Evolutionary conservation across 345 rosid species (phyloP).

Genomic region (Linum lewisii): DNA sequence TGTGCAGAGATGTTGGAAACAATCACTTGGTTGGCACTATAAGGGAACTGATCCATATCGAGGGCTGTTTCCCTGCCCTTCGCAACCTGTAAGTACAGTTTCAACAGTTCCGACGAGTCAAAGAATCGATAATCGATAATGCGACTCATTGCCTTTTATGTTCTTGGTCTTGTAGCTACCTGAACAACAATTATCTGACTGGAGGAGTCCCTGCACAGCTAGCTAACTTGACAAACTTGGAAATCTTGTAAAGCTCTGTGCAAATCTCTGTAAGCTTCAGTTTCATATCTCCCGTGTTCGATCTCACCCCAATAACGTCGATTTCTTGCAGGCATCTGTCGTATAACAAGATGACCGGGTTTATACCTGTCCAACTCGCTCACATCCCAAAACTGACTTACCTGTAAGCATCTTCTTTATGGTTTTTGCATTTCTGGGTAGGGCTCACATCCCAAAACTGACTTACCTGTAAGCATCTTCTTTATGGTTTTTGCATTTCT

Average conservation of each 20-base stretch:
- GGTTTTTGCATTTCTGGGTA: not conserved
- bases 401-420: constrained; percentile 44
- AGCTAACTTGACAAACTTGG: constrained; percentile 76
- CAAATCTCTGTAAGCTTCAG: not conserved
- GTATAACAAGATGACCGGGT: constrained; percentile 71
- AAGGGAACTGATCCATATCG: constrained; percentile 78
- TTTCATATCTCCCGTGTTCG: not conserved
- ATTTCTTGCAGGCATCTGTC: constrained; percentile 63
- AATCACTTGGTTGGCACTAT: constrained; percentile 92
- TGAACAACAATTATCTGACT: constrained; percentile 81
- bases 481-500: not conserved
- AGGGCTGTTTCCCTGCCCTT: constrained; percentile 78
- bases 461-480: constrained; percentile 63
- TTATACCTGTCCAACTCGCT: constrained; percentile 62
- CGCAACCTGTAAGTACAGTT: constrained; percentile 64
- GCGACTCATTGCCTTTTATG: not conserved
- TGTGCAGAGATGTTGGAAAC: constrained; percentile 80
- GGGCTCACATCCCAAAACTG: constrained; percentile 67
- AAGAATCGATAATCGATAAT: not conserved
- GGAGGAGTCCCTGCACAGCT: constrained; percentile 95
- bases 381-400: constrained; percentile 66
- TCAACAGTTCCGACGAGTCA: not conserved
- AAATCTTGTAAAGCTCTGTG: constrained; percentile 60
- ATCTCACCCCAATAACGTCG: constrained; percentile 4
- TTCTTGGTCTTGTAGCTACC: constrained; percentile 37